Conservation (phyloP, 345 rosid genomes). For the Sisymbrium irio region DNA sequence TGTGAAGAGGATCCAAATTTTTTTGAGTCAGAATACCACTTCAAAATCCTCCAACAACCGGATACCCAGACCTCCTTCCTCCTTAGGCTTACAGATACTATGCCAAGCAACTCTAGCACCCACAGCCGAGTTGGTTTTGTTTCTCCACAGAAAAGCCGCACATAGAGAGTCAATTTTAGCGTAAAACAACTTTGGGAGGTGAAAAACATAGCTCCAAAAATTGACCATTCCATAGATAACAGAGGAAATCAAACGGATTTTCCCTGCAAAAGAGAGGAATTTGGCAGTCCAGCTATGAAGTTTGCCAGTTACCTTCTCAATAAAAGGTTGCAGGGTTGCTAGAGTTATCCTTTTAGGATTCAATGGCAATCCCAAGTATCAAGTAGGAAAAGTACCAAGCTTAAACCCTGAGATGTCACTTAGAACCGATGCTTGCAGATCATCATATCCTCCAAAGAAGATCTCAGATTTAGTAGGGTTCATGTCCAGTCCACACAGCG, state of each 20-base stretch:
- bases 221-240: not conserved
- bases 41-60: not conserved
- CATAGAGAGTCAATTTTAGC: not conserved
- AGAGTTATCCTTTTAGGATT: not conserved
- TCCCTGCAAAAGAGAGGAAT: not conserved
- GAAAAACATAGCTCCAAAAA: not conserved
- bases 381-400: not conserved
- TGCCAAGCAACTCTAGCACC: not conserved
- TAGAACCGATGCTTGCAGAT: too few relatives aligned
- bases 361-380: not conserved
- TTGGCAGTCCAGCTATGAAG: not conserved
- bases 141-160: not conserved
- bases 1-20: not conserved
- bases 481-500: too few relatives aligned
- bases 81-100: not conserved
- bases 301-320: not conserved
- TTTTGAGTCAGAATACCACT: not conserved
- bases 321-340: not conserved
- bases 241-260: not conserved
- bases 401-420: not conserved
- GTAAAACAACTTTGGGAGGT: not conserved
- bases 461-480: too few relatives aligned
- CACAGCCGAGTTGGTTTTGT: not conserved
- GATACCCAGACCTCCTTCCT: not conserved
- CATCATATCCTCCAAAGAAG: too few relatives aligned